A percentile compares a stretch with the other conserved stretches of the same genome.
Conservation (phyloP, 768 basidiomycete genomes). For the Kwoniella shandongensis region DNA sequence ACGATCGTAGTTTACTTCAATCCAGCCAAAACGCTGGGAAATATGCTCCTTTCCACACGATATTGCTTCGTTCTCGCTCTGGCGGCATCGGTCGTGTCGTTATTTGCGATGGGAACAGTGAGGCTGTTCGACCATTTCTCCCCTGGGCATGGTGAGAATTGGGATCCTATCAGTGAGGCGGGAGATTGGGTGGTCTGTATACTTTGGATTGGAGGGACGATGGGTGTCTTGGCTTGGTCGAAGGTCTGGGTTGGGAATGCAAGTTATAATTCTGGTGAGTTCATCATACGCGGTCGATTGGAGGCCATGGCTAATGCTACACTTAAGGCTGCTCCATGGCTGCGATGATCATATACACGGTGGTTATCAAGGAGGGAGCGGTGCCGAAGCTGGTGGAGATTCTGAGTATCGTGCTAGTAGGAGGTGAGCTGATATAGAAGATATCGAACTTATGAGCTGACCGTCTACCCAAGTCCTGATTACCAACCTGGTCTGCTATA, state of each 20-base stretch:
- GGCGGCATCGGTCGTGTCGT: conserved; percentile 70
- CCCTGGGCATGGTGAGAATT: conserved; percentile 34
- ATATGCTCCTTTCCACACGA: conserved; percentile 85
- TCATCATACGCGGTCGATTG: background rate
- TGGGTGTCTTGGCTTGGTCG: conserved; percentile 81
- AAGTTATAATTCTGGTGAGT: conserved; percentile 77
- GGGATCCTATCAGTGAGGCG: conserved; percentile 55
- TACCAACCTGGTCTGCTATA: conserved; percentile 80
- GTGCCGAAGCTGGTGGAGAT: conserved; percentile 70
- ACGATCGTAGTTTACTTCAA: conserved; percentile 72
- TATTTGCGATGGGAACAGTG: conserved; percentile 74
- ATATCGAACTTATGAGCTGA: background rate
- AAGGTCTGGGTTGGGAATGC: conserved; percentile 89
- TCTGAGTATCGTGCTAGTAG: conserved; percentile 72
- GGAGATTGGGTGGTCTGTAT: conserved; percentile 70
- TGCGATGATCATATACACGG: conserved; percentile 68
- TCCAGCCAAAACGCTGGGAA: conserved; percentile 88
- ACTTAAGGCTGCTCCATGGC: conserved; percentile 55
- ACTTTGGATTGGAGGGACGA: conserved; percentile 77
- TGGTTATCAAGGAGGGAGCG: conserved; percentile 91
- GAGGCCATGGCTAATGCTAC: background rate
- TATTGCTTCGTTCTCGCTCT: conserved; percentile 64
- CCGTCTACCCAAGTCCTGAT: conserved; percentile 57
- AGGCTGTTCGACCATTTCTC: conserved; percentile 67
- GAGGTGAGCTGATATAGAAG: conserved; percentile 52